Base-by-base conservation (phyloP, 371 early-diverging fungal species). In the Chytridiales sp. region DNA sequence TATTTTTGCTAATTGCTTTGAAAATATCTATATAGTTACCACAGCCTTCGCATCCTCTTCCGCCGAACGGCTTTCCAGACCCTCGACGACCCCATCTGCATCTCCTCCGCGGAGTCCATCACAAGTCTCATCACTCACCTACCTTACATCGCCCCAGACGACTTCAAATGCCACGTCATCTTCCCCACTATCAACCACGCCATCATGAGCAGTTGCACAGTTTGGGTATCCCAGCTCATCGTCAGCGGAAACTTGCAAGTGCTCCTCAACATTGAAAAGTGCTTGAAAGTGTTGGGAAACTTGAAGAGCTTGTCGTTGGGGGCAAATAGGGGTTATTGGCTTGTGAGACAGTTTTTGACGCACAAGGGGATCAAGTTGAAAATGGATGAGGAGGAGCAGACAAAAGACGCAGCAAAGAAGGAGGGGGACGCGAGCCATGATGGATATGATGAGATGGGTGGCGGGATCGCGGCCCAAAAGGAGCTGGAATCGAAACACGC, bases 151-250 rank as follows among this genome's bases (percentile, higher is more conserved):
- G 52, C 32, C 31, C 36, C 38, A 11, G 31, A 31, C 52, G 32
- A 32, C 4, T 32, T 35, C 31, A n/a, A 5, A 11, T 35, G 35
- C 52, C 38, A 38, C 52, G 52, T 51, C 19, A 51, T 51, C 31
- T 51, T 51, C 52, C 52, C 52, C 21, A 51, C 52, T 24, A 38
- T 51, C 5, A 51, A 22, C 22, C 38, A 51, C 31, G 52, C 36
- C 31, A 19, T 51, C 35, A 19, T 51, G 6, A 51, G 32, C 27
- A 36, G 27, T 19, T 35, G 32, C 36, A 51, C 52, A 8, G 52
- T 51, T 5, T 51, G 52, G 52, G 19, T 51, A 17, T 32, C 52
- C 4, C 32, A 24, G 36, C 17, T 51, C 35, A 51, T 36, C 36
- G 19, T 38, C 4, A 38, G 38, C 4, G 35, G 38, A 4, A 36